Base-by-base conservation (phyloP, 352 stramenopile genomes). In the Phytopythium ostracodes region DNA sequence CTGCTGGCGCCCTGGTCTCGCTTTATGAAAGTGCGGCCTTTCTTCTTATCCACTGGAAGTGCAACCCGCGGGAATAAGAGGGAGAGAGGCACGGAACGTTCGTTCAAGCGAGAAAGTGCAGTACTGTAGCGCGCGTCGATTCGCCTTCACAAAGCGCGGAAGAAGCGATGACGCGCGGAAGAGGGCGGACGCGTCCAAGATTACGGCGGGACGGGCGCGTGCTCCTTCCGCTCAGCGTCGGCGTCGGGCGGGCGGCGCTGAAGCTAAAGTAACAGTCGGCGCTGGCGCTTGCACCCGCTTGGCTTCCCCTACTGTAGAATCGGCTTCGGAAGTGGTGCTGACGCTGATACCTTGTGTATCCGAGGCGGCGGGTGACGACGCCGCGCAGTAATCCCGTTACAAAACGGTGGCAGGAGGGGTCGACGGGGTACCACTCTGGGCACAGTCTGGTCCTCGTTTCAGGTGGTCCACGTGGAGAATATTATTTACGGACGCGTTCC, bases 311-410 rank as follows among this genome's bases (percentile, higher is more conserved):
- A 38, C 33, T 38, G 33, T 38, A 15, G 17, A 8, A 15, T 43
- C 11, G 0, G 15, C 40, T 20, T 11, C 38, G 38, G 18, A 44
- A 44, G 38, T n/a, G n/a, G 38, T 44, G 17, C 40, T 22, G 40
- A 22, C 40, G 33, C 33, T 33, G 33, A 14, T 38, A 38, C 42
- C 1, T 6, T 17, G 6, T 49, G 42, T 49, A 49, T 25, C 42
- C 4, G 18, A 49, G 42, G 8, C 42, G 11, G 42, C 18, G 4
- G n/a, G 22, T 31, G 44, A 51, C 44, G 44, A 51, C 44, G 44
- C n/a, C 22, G 22, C 44, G 44, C 44, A 51, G 44, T 51, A 49
- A 49, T 49, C 42, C 42, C 42, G 42, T 49, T 49, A 49, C 42
- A 14, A 35, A 15, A 52, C 24, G 22, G 46, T 52, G 46, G 46